Percentiles rank a stretch among this genome's conserved stretches.
Evolutionary conservation across 2,329 filamentous ascomycete genomes (phyloP).

Genomic region (Rugonectria rugulosa): DNA sequence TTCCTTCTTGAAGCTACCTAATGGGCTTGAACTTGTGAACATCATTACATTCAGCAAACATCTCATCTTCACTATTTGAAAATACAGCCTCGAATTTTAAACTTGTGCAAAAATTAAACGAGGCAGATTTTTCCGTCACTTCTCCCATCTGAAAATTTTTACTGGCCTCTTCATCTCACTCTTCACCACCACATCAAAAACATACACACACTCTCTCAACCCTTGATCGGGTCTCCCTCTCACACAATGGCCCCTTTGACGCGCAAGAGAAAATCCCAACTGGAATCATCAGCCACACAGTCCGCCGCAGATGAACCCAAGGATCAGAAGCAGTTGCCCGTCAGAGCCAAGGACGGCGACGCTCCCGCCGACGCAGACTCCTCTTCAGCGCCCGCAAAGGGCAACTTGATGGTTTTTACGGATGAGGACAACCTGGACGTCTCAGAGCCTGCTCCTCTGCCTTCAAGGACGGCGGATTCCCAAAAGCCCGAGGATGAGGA

Average conservation of each 20-base stretch:
- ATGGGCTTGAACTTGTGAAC: neutral
- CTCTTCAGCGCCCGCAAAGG: slow-evolving; percentile 27
- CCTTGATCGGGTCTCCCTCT: too few species aligned
- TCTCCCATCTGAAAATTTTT: neutral
- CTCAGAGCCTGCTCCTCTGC: slow-evolving; percentile 11
- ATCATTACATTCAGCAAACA: neutral
- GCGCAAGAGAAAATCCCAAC: slow-evolving; percentile 42
- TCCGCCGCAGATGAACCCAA: slow-evolving; percentile 26
- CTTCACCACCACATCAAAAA: neutral
- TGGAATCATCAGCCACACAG: slow-evolving; percentile 26
- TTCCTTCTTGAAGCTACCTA: slow-evolving; percentile 1
- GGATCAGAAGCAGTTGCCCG: slow-evolving; percentile 42
- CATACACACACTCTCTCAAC: slow-evolving; percentile 14
- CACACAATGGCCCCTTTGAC: slow-evolving; percentile 37
- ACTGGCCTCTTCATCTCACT: neutral
- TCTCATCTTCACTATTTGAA: neutral
- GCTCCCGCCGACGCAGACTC: slow-evolving; percentile 5
- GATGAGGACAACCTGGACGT: slow-evolving; percentile 43
- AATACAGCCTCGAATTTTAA: neutral
- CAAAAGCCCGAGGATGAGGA: slow-evolving; percentile 37
- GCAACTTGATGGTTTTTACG: slow-evolving; percentile 45
- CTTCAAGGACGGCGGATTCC: slow-evolving; percentile 20
- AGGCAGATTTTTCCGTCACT: neutral
- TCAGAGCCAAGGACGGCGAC: slow-evolving; percentile 45
- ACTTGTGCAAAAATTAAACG: neutral